Base-by-base conservation (phyloP, 176 grass and related monocot genomes). In the Avena sativa region DNA sequence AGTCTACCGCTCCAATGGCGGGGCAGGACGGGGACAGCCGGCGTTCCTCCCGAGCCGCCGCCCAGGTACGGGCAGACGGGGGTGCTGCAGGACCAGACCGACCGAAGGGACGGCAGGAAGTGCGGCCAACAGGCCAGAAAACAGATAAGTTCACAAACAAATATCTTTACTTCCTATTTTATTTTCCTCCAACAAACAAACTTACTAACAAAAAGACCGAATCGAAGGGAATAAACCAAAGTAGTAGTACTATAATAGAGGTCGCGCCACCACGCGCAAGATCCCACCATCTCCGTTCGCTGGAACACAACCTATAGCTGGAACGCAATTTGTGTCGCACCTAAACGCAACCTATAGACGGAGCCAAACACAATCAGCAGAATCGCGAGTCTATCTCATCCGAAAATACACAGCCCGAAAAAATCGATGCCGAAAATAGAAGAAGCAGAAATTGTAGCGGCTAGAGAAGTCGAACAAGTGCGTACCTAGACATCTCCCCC, bases 401-500 rank as follows among this genome's bases (percentile, higher is more conserved):
- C 25, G 46, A 64, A 25, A 21, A 19, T 8, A 17, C 8, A 53
- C 20, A 61, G 34, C 20, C 56, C 12, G 2, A 8, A 17, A 66
- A 65, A 88, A 48, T 34, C 44, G 49, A 81, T 25, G 21, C 68
- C 6, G 38, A 34, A 36, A 44, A 19, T 17, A 46, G 23, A 21
- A 15, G n/a, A 5, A 65, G 1, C 20, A 47, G 43, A 72, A 57
- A 10, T 48, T 48, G 9, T 10, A 48, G 46, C 16, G 12, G 21
- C 4, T 17, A 3, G 9, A 61, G 40, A 32, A 12, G 6, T 2
- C 50, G 25, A 36, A 71, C 43, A 72, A 17, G 72, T 25, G 74
- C 47, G 56, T 80, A 87, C 89, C 89, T 87, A 67, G 68, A 10
- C 48, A 79, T 57, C 75, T 80, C 85, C 80, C 58, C 68, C 67